These are phyloP conservation scores for Solanum lignicaule DNA, from an alignment of 257 asterid genomes.

Conservation along the genomic window DNA sequence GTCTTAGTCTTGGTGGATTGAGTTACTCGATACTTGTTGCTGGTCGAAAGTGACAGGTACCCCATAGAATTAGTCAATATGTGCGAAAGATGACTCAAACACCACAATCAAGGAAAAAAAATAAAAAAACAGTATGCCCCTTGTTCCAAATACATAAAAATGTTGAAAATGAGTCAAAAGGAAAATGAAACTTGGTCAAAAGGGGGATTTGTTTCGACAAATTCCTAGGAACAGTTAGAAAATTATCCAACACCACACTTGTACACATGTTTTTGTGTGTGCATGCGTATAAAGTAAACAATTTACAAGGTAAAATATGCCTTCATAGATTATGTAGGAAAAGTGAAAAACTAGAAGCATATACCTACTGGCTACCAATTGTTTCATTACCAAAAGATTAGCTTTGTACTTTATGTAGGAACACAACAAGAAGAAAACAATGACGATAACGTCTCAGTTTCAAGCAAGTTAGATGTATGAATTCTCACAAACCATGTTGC, in stretches of 20 bases:
- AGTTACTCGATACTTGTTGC: not conserved
- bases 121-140: not conserved
- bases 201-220: not conserved
- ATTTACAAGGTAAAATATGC: not conserved
- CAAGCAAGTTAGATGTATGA: not conserved
- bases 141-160: not conserved
- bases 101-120: not conserved
- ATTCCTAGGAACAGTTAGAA: not conserved
- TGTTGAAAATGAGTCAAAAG: not conserved
- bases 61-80: not conserved
- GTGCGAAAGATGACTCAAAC: rapidly evolving
- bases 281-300: constrained; percentile 1
- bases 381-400: not conserved
- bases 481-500: not conserved
- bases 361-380: not conserved
- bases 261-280: not conserved
- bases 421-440: not conserved
- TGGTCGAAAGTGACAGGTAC: not conserved
- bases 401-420: not conserved
- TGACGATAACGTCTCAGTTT: not conserved
- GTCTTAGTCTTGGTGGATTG: not conserved
- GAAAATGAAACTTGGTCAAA: constrained; percentile 2
- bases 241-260: not conserved
- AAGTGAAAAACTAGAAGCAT: not conserved
- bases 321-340: not conserved